Base-by-base conservation (phyloP, 1,284 basidiomycete genomes). In the Trichosporon sp. region DNA sequence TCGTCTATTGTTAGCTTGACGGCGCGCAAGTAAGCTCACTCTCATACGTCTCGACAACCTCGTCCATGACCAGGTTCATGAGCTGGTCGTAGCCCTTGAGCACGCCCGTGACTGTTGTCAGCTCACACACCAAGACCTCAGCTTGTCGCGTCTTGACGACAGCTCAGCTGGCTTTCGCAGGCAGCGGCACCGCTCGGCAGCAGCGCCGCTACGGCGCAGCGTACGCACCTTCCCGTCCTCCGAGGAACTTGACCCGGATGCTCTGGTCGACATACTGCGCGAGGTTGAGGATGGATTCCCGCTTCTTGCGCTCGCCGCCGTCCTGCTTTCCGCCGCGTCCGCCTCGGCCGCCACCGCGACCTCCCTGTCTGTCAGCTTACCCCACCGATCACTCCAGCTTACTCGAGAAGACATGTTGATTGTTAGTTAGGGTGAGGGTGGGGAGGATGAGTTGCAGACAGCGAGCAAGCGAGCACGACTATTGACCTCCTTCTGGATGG, bases 81-180 rank as follows among this genome's bases (percentile, higher is more conserved):
- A 99, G 87, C 79, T 98, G 96, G 85, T 99, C 97, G 80, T 91
- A 98, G 12, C 96, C 96, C 85, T 99, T 99, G 75, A 99, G 85
- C 12, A 91, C 88, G 10, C 96, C 96, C 16, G 90, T 92, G 63
- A 98, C 97, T 98, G 79, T 10, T 2, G 70, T 70, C 46, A 71
- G 67, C 67, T 31, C 4, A 11, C 59, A 10, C 31, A 16, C 31
- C 4, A 10, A 16, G 26, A 26, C 32, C 31, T 2, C 10, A 63
- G 59, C 35, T 21, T 37, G 35, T 10, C 35, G 35, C 35, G 6
- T 37, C 8, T 37, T 10, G 35, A 10, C 35, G 35, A 37, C 8
- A 37, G 35, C 35, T 37, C 8, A 37, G 8, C 35, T 7, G 1
- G 8, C 35, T 7, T 7, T 10, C 5, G 6, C 35, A 37, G 8